Percentiles rank a stretch among this genome's conserved stretches.
Evolutionary conservation across 306 rosid species (phyloP).

Genomic region (barrel medic (Medicago truncatula)): MtrunA17r5.0-ANR NC_053045.1:43060501-43061000

Average conservation of each 20-base stretch:
- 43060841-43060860: not conserved
- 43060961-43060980: slow-evolving; percentile 27
- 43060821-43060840: slow-evolving; percentile 13
- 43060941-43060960: slow-evolving; percentile 27
- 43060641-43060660: slow-evolving; percentile 51
- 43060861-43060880: slow-evolving; percentile 10
- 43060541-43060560: slow-evolving; percentile 60
- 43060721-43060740: not conserved
- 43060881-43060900: slow-evolving; percentile 42
- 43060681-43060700: slow-evolving; percentile 49
- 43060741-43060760: not conserved
- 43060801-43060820: not conserved
- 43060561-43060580: slow-evolving; percentile 61
- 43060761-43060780: not conserved
- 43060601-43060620: slow-evolving; percentile 70
- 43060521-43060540: slow-evolving; percentile 39
- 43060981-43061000: slow-evolving; percentile 13
- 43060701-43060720: not conserved
- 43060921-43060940: not conserved
- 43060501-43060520: slow-evolving; percentile 71
- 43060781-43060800: not conserved
- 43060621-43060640: slow-evolving; percentile 71
- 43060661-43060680: slow-evolving; percentile 34
- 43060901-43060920: not conserved
- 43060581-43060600: slow-evolving; percentile 78